These are phyloP conservation scores for Macrolepiota dolichaula DNA, from an alignment of 768 basidiomycete species.

Conservation along the genomic window DNA sequence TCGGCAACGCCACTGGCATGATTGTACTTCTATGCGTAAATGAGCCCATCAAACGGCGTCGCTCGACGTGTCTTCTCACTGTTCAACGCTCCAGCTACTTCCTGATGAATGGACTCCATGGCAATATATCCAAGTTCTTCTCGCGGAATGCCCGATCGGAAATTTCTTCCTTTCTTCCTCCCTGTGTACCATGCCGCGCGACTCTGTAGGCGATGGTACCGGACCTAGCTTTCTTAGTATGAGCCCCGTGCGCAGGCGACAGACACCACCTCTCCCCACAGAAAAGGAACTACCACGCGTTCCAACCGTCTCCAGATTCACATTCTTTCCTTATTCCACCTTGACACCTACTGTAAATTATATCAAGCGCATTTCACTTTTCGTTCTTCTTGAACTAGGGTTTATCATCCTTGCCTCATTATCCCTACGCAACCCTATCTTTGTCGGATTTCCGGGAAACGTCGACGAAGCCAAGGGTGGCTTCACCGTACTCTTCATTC, in stretches of 20 bases:
- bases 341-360: background rate
- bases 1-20: no score
- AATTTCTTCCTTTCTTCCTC: background rate
- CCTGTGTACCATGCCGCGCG: background rate
- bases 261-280: background rate
- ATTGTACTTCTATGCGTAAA: no score
- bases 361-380: background rate
- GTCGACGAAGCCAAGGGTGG: background rate
- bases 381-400: background rate
- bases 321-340: background rate
- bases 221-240: background rate
- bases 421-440: background rate
- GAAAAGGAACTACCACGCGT: background rate
- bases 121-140: background rate
- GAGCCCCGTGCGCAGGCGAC: background rate
- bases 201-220: background rate
- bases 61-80: no score
- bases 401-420: background rate
- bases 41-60: no score
- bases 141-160: background rate
- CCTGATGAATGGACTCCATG: background rate
- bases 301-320: background rate
- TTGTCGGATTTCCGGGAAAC: background rate
- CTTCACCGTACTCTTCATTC: background rate
- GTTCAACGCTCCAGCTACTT: background rate